phyloP scores from a whole-genome alignment of 345 rosid species.

The Salix dunnii region DNA sequence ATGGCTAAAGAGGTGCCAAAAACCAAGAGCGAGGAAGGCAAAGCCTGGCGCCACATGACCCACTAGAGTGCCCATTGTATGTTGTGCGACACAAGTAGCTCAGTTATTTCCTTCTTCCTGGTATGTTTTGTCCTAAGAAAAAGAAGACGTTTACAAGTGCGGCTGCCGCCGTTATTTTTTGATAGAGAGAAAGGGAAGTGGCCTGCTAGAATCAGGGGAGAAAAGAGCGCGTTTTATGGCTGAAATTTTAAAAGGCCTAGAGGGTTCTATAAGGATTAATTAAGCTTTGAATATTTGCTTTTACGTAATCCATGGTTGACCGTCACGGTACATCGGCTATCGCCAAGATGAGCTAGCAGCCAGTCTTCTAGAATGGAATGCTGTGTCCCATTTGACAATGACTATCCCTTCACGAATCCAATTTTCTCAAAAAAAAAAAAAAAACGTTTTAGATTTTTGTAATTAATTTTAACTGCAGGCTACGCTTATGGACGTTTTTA shows the following conservation, averaged over 20 bases:
- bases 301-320: slow-evolving; percentile 17
- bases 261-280: slow-evolving; percentile 12
- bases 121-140: not conserved
- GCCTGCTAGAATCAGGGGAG: not conserved
- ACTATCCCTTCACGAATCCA: not conserved
- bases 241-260: slow-evolving; percentile 11
- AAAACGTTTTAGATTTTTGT: no score
- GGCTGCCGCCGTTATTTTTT: not conserved
- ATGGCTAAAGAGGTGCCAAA: slow-evolving; percentile 82
- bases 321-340: not conserved
- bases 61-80: slow-evolving; percentile 61
- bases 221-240: not conserved
- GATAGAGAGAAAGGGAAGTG: not conserved
- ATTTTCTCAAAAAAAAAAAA: no score
- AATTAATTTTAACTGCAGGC: no score
- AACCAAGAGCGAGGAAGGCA: slow-evolving; percentile 59
- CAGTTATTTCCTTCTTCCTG: not conserved
- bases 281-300: slow-evolving; percentile 11
- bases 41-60: slow-evolving; percentile 78
- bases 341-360: not conserved
- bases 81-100: not conserved
- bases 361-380: slow-evolving; percentile 15
- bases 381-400: not conserved
- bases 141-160: not conserved
- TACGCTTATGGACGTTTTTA: no score